Evolutionary conservation across 345 rosid genomes (phyloP).

Genomic region (Sonneratia alba): DNA sequence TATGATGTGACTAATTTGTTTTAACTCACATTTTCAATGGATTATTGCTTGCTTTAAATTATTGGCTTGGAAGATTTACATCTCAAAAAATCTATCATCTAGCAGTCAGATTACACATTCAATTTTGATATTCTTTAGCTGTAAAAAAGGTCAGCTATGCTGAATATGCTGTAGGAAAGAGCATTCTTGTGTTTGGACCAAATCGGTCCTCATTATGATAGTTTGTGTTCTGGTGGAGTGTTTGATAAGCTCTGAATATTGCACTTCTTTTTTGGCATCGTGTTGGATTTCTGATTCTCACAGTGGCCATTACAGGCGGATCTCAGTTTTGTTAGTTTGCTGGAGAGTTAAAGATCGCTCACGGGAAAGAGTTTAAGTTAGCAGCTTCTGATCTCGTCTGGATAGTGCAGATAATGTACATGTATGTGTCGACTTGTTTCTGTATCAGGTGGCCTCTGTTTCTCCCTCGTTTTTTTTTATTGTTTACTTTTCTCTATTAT

Average conservation of each 20-base stretch:
- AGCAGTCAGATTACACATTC: not conserved
- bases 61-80: too few relatives aligned
- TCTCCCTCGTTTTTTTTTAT: too few relatives aligned
- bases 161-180: too few relatives aligned
- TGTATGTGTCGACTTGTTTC: not conserved
- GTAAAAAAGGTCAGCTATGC: not conserved
- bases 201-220: not conserved
- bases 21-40: too few relatives aligned
- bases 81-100: too few relatives aligned
- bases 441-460: too few relatives aligned
- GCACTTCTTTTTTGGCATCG: too few relatives aligned
- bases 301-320: not conserved
- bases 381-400: not conserved
- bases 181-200: not conserved
- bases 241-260: not conserved
- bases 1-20: too few relatives aligned
- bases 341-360: not conserved
- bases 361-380: not conserved
- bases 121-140: not conserved
- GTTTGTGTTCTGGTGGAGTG: not conserved
- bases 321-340: not conserved
- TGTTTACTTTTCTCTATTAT: too few relatives aligned
- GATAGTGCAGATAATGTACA: not conserved
- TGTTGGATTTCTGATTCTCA: not conserved
- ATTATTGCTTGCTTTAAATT: too few relatives aligned